Evolutionary conservation across 345 rosid species (phyloP), one percentile per base, ranked within the genome.

Genomic region (Microcos paniculata): DNA sequence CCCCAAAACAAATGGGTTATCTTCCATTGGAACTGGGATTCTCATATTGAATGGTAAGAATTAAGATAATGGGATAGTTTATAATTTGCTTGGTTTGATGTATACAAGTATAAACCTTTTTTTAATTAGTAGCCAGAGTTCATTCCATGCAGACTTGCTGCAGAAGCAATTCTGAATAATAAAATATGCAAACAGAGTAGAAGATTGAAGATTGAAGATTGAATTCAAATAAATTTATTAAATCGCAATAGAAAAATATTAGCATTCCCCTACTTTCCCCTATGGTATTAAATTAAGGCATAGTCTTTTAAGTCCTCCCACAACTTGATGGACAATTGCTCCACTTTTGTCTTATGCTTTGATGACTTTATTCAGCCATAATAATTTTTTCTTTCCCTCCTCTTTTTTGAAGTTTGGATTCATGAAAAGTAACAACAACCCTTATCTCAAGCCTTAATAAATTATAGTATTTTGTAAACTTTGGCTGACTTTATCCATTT

Each of bases 361-460:
- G 70, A 49, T 73, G 81, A 81, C 81, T 74, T 71, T 69, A 31
- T 40, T 68, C 71, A 51, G 56, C 74, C 62, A 55, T 23, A 16
- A 55, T 23, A 16, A 28, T 46, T 23, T 46, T 69, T 49, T 69
- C 56, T 26, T 69, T 62, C 43, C 33, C 35, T 48, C 3, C 62
- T 46, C 13, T 70, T 64, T 62, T 6, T 70, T 40, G 1, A n/a
- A 19, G 53, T 18, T 52, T 70, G 4, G 12, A 15, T 52, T 24
- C 14, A 49, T 70, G 18, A 2, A 7, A 15, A 2, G 31, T 23
- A 65, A 21, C 6, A 67, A 67, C n/a, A 8, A 56, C 43, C 42
- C 72, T 18, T 52, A n/a, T 10, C 53, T 23, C 53, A 42, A 43
- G 23, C 59, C 59, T 10, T 35, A 35, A 35, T 35, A 35, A 3